A percentile compares a stretch with the other conserved stretches of the same genome.
Evolutionary conservation across 805 yeast genomes (phyloP).

Genomic region (Metschnikowia dekortorum): DNA sequence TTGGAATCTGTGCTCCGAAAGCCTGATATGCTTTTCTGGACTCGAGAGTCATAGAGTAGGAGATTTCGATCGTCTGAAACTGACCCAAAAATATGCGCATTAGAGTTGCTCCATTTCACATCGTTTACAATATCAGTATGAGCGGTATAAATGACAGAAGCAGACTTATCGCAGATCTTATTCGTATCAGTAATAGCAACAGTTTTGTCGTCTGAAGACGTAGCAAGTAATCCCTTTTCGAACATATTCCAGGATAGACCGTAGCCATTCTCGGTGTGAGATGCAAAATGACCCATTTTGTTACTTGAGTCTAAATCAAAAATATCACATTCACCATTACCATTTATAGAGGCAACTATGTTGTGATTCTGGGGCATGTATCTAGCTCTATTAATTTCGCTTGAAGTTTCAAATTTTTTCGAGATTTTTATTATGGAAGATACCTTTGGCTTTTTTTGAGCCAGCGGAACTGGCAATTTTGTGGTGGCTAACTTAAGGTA

Average conservation of each 20-base stretch:
- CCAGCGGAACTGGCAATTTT: conserved; percentile 42
- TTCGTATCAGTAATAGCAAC: conserved; percentile 58
- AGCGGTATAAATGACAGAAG: conserved; percentile 11
- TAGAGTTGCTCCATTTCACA: conserved; percentile 63
- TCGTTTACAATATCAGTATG: conserved; percentile 69
- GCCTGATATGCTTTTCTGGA: conserved; percentile 19
- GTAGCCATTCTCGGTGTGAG: conserved; percentile 67
- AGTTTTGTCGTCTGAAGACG: conserved; percentile 63
- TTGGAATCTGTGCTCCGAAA: conserved; percentile 25
- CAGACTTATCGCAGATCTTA: background rate
- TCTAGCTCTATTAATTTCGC: conserved; percentile 73
- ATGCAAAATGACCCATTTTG: conserved; percentile 34
- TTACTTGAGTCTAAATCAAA: conserved; percentile 39
- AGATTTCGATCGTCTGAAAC: conserved; percentile 68
- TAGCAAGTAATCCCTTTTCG: conserved; percentile 46
- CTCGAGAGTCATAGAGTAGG: conserved; percentile 52
- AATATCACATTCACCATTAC: conserved; percentile 56
- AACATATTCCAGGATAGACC: conserved; percentile 65
- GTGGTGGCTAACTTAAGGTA: conserved; percentile 63
- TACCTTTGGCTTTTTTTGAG: conserved; percentile 20
- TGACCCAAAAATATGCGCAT: conserved; percentile 54
- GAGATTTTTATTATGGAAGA: conserved; percentile 56
- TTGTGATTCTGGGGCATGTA: conserved; percentile 58
- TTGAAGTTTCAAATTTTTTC: conserved; percentile 55
- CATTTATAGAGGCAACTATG: conserved; percentile 62